Base-by-base conservation (phyloP, 2,329 filamentous ascomycete genomes). In the Aspergillus spinulosporus region DNA sequence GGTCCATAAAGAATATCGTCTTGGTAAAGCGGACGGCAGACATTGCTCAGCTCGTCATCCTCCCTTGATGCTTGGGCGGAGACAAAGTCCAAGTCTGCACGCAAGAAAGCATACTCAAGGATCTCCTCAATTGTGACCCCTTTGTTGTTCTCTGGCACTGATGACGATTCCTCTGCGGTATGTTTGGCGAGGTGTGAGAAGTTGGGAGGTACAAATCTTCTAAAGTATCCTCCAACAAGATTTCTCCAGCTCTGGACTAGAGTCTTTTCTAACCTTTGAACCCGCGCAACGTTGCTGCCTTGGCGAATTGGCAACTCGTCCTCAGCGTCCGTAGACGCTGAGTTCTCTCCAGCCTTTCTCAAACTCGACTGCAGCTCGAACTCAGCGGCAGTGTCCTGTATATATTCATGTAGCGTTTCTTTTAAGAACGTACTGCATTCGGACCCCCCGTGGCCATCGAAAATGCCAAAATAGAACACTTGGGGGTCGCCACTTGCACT, bases 401-500 rank as follows among this genome's bases (percentile, higher is more conserved):
- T 86, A 71, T 97, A 97, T 7, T 84, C 84, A 71, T 97, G 94
- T 58, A 99, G 77, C 68, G 89, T 85, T 58, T 97, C 90, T 56
- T 87, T 83, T 63, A 97, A 74, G 65, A 96, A 97, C 14, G 88
- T 86, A 58, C 91, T 92, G 73, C 94, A 97, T 71, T 96, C 89
- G 21, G 80, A 83, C 15, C 94, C 94, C 7, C 94, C 94, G 76
- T 99, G 94, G 2, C 94, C 94, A 73, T 99, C 94, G 68, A 97
- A 99, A 1, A 97, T 87, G 1, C 85, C 92, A 80, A 97, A 99
- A 74, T 97, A 99, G 74, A 99, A 99, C 34, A 97, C 88, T 71
- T 97, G 93, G 1, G 93, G 93, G 69, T 97, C 93, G 2, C 93
- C 93, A 60, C 85, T 89, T 1, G 89, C 85, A 62, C 87, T 89